A percentile compares a stretch with the other conserved stretches of the same genome.
Conservation (phyloP, 768 basidiomycete species). For the Hortiboletus flavorubellus region DNA sequence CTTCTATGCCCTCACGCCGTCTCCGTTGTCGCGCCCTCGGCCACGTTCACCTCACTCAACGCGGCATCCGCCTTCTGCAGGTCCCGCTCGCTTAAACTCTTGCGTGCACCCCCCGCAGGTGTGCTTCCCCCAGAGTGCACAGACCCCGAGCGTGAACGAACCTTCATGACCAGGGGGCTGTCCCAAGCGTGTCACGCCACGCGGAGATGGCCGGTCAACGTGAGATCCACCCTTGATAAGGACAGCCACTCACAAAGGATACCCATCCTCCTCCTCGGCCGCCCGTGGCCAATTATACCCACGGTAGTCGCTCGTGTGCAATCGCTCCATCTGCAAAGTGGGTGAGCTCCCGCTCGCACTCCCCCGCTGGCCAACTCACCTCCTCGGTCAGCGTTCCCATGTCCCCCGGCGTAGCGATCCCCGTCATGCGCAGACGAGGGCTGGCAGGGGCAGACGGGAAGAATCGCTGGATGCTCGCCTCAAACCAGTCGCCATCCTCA, state of each 20-base stretch:
- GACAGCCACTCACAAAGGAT: slow-evolving; percentile 68
- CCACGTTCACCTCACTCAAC: slow-evolving; percentile 38
- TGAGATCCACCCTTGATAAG: slow-evolving; percentile 14
- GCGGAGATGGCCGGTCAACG: slow-evolving; percentile 4
- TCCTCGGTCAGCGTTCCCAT: slow-evolving; percentile 87
- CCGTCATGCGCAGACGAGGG: slow-evolving; percentile 70
- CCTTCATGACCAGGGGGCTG: slow-evolving; percentile 88
- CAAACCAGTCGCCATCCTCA: slow-evolving; percentile 36
- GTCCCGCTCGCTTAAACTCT: slow-evolving; percentile 85
- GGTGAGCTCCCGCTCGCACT: not conserved
- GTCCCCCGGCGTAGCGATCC: slow-evolving; percentile 90
- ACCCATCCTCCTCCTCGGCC: slow-evolving; percentile 83
- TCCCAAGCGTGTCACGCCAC: not conserved
- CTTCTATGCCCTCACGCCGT: no score
- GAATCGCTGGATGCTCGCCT: slow-evolving; percentile 63
- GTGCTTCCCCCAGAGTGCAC: slow-evolving; percentile 76
- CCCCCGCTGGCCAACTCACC: slow-evolving; percentile 37
- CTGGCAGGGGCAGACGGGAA: slow-evolving; percentile 82
- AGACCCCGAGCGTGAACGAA: slow-evolving; percentile 77
- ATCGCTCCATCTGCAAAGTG: slow-evolving; percentile 68
- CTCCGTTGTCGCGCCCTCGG: no score
- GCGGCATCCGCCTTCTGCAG: slow-evolving; percentile 85
- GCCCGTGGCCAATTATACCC: slow-evolving; percentile 52
- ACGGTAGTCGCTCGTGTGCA: slow-evolving; percentile 84
- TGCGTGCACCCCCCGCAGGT: slow-evolving; percentile 77